Evolutionary conservation across 805 yeast species (phyloP).

Genomic region (Yarrowia phangngaensis): DNA sequence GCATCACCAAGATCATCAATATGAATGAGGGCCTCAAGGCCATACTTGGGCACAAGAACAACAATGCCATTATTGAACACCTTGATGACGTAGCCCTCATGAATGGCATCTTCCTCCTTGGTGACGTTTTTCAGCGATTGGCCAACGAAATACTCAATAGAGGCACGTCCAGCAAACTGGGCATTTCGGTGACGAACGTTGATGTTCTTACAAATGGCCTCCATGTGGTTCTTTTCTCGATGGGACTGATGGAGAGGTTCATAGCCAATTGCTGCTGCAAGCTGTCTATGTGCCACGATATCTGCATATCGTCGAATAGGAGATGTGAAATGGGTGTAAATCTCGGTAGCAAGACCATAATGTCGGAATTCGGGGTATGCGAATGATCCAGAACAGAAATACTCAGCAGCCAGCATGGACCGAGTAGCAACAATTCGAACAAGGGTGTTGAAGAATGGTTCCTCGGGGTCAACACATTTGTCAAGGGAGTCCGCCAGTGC

Average conservation of each 20-base stretch:
- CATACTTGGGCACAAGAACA: constrained; percentile 90
- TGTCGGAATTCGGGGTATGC: constrained; percentile 91
- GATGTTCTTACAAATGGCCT: constrained; percentile 78
- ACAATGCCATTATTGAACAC: constrained; percentile 94
- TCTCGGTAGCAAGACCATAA: constrained; percentile 95
- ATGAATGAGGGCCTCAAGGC: constrained; percentile 89
- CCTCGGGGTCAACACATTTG: constrained; percentile 73
- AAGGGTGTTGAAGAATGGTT: constrained; percentile 88
- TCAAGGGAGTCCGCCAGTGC: constrained; percentile 93
- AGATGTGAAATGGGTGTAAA: constrained; percentile 96
- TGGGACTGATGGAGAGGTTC: constrained; percentile 78
- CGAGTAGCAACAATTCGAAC: constrained; percentile 95
- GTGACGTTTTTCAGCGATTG: constrained; percentile 62
- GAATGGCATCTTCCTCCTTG: constrained; percentile 69
- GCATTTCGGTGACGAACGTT: constrained; percentile 95
- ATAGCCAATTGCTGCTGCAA: constrained; percentile 97
- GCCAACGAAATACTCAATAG: constrained; percentile 96
- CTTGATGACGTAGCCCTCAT: constrained; percentile 87
- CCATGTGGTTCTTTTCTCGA: constrained; percentile 87
- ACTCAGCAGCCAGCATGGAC: constrained; percentile 99
- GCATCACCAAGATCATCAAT: constrained; percentile 69
- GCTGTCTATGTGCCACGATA: constrained; percentile 92
- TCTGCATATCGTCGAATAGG: constrained; percentile 98
- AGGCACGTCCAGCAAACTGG: constrained; percentile 97
- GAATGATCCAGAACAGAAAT: constrained; percentile 85